phyloP scores from a whole-genome alignment of 352 stramenopile genomes.

The Phytophthora megakarya region DNA sequence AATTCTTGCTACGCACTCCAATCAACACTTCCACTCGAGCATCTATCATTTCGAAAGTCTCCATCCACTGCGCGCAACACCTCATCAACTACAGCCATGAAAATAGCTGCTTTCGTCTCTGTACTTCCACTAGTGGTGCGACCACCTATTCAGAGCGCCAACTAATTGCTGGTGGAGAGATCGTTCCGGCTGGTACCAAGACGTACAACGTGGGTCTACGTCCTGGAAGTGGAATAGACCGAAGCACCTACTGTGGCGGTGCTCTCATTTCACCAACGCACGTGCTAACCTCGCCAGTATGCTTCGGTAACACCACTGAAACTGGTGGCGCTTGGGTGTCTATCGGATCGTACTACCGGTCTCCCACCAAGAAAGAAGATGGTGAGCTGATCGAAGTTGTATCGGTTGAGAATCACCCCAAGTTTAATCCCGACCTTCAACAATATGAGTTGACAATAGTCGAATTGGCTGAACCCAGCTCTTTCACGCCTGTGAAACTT shows the following conservation, averaged over 20 bases:
- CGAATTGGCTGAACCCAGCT: background rate
- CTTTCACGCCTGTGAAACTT: background rate
- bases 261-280: background rate
- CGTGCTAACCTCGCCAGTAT: background rate
- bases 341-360: too few relatives aligned
- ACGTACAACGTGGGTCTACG: background rate
- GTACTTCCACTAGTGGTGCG: background rate
- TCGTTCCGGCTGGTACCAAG: background rate
- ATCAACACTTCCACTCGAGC: too few relatives aligned
- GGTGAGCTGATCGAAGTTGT: background rate
- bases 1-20: too few relatives aligned
- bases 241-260: background rate
- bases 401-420: background rate
- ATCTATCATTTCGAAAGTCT: background rate
- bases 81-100: background rate
- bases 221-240: too few relatives aligned
- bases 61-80: background rate
- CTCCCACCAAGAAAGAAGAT: background rate
- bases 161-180: background rate
- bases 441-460: background rate
- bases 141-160: background rate
- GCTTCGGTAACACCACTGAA: background rate
- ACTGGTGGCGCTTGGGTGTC: too few relatives aligned
- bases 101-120: background rate
- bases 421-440: background rate